These are phyloP conservation scores for Umbilicus rupestris DNA, from an alignment of 164 flowering plant genomes.

Conservation along the genomic window DNA sequence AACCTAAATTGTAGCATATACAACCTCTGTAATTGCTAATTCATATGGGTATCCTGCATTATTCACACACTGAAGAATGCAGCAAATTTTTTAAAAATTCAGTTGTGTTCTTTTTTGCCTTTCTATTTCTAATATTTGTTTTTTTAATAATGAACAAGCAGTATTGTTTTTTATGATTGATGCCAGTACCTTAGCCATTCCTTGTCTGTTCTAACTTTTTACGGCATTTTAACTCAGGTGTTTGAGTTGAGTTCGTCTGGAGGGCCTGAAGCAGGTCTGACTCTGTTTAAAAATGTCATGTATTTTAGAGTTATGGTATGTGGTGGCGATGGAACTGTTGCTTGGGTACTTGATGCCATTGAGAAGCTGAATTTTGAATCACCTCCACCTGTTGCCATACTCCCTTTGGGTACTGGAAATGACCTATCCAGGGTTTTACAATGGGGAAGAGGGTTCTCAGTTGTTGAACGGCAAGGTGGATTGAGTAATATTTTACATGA, in stretches of 20 bases:
- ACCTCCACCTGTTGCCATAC: conserved; percentile 78
- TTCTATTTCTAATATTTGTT: no score
- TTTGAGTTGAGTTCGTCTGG: conserved; percentile 53
- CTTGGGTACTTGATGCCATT: conserved; percentile 80
- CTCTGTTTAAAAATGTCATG: conserved; percentile 38
- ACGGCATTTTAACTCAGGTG: conserved; percentile 27
- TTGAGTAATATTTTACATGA: conserved; percentile 46
- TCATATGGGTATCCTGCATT: no score
- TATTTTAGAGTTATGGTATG: conserved; percentile 71
- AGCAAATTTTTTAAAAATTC: no score
- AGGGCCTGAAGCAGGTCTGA: conserved; percentile 63
- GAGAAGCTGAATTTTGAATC: conserved; percentile 62
- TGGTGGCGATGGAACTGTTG: conserved; percentile 87
- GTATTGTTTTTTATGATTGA: no score
- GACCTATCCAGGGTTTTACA: conserved; percentile 65
- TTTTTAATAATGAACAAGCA: no score
- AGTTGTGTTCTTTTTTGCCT: no score
- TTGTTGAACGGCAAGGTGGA: conserved; percentile 50
- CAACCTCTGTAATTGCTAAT: no score
- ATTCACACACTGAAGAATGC: no score
- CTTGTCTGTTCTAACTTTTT: not conserved
- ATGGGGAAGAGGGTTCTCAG: conserved; percentile 70
- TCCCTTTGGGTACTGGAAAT: conserved; percentile 78
- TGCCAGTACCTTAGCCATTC: not conserved
- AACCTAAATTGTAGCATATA: not conserved